Evolutionary conservation across 192 early-diverging fungal genomes (phyloP), one percentile per base, ranked within the genome.

Genomic region (Dissophora ornata): DNA sequence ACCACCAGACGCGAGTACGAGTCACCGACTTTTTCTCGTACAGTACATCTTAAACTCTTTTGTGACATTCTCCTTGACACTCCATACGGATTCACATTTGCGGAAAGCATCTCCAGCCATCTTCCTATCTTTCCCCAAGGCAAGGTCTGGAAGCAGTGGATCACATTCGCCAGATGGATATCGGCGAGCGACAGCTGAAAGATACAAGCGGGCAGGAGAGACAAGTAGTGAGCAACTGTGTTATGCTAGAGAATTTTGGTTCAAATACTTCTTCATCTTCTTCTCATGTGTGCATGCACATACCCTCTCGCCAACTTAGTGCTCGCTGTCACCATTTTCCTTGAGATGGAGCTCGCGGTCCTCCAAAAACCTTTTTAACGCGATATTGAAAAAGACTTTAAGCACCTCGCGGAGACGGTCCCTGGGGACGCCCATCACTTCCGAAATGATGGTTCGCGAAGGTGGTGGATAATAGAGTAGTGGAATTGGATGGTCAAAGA

Each of bases 291-390:
- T 26, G 21, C 41, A 9, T 36, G 25, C 15, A 5, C 30, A 22
- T 71, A 71, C 69, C 49, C 58, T 73, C 41, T 73, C 41, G n/a
- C 70, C 62, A 45, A 73, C 62, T 33, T 73, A 73, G 9, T 73
- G 70, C 1, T 62, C 70, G 49, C 65, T 73, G 24, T 44, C 52
- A 36, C 70, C 70, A 52, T 73, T 73, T 24, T 50, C 41, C 13
- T 29, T 47, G 28, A 73, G 45, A 47, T 73, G 70, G 54, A 51
- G 44, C 16, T 63, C 70, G 22, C 64, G 70, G 36, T 73, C 70
- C 11, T 58, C 53, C 21, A 63, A 36, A 11, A 73, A 73, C 24
- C 38, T 57, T 21, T 16, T 33, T 2, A 73, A 7, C 0, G 38
- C 42, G 9, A 11, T 11, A 16, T 30, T 36, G 30, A 73, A n/a